phyloP scores from a whole-genome alignment of 139 green algal species.

The Spirogloea muscicola region DNA sequence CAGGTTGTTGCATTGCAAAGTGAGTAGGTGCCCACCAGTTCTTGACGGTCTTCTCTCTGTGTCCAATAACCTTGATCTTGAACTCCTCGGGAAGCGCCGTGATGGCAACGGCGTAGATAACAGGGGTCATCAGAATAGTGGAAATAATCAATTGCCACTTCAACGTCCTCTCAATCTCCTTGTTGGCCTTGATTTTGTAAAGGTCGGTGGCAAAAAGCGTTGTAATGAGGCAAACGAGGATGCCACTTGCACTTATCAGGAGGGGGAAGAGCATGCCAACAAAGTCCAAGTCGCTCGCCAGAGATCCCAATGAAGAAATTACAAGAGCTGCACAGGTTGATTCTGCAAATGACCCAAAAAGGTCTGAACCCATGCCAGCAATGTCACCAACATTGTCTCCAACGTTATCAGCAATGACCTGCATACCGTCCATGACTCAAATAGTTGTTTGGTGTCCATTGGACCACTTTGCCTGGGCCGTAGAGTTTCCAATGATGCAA shows the following conservation, averaged over 20 bases:
- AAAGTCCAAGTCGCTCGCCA: conserved; percentile 29
- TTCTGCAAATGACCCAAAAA: conserved; percentile 75
- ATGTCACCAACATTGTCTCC: conserved; percentile 98
- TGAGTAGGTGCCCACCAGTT: conserved; percentile 75
- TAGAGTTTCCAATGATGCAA: no score
- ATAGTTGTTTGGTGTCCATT: no score
- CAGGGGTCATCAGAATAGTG: conserved; percentile 51
- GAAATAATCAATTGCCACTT: conserved; percentile 52
- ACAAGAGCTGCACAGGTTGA: conserved; percentile 65
- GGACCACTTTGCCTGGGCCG: no score
- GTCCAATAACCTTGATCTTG: conserved; percentile 35
- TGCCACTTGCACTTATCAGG: conserved; percentile 52
- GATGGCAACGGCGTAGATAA: conserved; percentile 44
- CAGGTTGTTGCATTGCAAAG: no score
- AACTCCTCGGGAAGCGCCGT: conserved; percentile 40
- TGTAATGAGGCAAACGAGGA: conserved; percentile 53
- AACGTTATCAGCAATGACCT: conserved; percentile 71
- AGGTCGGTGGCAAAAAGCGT: conserved; percentile 54
- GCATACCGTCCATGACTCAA: no score
- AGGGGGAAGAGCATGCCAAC: conserved; percentile 55
- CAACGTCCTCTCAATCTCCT: conserved; percentile 43
- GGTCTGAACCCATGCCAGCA: conserved; percentile 93
- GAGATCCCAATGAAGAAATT: conserved; percentile 45
- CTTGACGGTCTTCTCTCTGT: conserved; percentile 58
- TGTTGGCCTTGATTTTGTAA: conserved; percentile 21